phyloP scores from a whole-genome alignment of 305 asterid genomes.

The Rubia peregrina region DNA sequence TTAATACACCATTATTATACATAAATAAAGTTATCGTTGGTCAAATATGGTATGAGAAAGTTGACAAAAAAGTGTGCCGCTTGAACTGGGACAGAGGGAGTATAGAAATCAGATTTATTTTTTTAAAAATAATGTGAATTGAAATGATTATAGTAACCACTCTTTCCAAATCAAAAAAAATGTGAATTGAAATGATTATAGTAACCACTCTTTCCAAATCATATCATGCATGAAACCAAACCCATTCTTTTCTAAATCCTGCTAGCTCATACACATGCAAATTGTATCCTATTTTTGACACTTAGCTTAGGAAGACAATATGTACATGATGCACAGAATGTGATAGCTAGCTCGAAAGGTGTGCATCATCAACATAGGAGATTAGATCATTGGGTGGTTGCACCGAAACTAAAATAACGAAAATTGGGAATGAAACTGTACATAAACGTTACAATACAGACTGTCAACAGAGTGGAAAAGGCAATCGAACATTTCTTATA shows the following conservation, averaged over 20 bases:
- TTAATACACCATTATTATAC: no score
- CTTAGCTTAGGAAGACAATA: not conserved
- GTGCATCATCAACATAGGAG: not conserved
- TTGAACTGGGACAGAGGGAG: no score
- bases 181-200: no score
- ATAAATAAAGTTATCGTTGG: no score
- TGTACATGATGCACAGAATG: not conserved
- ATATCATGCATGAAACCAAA: not conserved
- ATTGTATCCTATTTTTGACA: constrained; percentile 7
- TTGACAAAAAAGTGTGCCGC: no score
- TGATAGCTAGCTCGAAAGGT: not conserved
- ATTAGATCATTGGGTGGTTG: not conserved
- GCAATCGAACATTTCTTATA: constrained; percentile 1
- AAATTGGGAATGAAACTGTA: constrained; percentile 3
- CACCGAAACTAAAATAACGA: not conserved
- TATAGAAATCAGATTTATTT: no score
- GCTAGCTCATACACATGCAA: constrained; percentile 8
- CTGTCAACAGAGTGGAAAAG: constrained; percentile 21
- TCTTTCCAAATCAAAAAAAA: no score
- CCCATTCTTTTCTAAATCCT: constrained; percentile 1
- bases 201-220: no score
- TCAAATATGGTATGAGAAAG: no score
- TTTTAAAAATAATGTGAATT: no score
- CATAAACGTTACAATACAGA: constrained; percentile 10
- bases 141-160: no score